Conservation (phyloP, 257 asterid genomes). For the Osmanthus fragrans region DNA sequence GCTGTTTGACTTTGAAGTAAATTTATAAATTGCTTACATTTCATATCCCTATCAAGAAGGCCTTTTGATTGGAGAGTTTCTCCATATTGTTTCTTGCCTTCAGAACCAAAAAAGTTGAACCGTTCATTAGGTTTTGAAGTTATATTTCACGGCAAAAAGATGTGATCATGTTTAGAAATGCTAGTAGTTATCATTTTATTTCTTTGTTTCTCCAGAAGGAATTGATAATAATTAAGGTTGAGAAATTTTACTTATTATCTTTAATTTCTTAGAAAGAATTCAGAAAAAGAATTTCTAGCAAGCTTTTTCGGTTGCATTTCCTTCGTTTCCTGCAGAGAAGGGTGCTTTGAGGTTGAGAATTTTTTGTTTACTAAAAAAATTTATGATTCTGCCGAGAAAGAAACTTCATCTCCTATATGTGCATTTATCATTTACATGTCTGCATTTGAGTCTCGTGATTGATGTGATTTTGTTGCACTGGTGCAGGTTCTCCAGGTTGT, state of each 20-base stretch:
- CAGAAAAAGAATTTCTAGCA: background rate
- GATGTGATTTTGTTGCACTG: slow-evolving; percentile 5
- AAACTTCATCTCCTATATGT: background rate
- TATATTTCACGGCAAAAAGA: background rate
- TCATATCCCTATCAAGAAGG: slow-evolving; percentile 11
- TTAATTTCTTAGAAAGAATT: background rate
- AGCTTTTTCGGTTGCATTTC: background rate
- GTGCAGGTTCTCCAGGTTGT: slow-evolving; percentile 47
- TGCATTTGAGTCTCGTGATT: slow-evolving; percentile 1
- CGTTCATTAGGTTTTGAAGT: background rate
- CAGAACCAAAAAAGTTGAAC: background rate
- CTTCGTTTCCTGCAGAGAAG: background rate
- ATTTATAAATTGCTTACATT: background rate
- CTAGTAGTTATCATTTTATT: background rate
- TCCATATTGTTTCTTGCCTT: background rate
- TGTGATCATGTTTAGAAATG: background rate
- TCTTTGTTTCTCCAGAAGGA: background rate
- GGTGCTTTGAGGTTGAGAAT: slow-evolving; percentile 1
- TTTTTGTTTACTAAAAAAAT: background rate
- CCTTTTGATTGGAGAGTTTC: background rate
- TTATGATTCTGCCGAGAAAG: background rate
- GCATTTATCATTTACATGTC: background rate
- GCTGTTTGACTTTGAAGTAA: background rate
- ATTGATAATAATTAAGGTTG: background rate
- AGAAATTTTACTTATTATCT: background rate